phyloP scores from a whole-genome alignment of 441 rosid genomes.

The Pelargonium exstipulatum region DNA sequence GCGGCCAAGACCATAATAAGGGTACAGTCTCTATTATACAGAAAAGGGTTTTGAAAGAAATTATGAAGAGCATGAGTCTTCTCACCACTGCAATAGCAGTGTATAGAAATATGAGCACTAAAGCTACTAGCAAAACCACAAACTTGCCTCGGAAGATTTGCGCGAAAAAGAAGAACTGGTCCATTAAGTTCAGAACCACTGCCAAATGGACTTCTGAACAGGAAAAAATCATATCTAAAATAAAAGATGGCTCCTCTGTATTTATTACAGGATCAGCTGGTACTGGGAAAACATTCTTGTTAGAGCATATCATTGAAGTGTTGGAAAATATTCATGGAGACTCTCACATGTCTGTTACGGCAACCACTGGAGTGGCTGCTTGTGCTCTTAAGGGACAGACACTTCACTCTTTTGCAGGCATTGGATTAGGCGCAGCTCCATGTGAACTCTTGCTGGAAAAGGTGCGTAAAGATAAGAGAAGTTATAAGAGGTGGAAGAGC shows the following conservation, averaged over 20 bases:
- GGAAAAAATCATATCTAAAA: conserved; percentile 17
- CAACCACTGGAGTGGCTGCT: conserved; percentile 40
- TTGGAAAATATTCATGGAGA: conserved; percentile 17
- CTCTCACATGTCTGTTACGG: conserved; percentile 28
- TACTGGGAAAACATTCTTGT: conserved; percentile 34
- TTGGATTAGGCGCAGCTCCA: conserved; percentile 5
- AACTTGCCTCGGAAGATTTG: background rate
- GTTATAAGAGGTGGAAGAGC: conserved; percentile 29
- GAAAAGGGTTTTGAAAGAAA: background rate
- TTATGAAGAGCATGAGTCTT: conserved; percentile 5
- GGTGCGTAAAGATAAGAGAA: conserved; percentile 21
- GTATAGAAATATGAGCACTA: conserved; percentile 15
- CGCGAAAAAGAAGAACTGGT: no score
- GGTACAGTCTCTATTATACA: no score
- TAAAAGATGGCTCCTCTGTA: conserved; percentile 23
- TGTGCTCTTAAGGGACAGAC: conserved; percentile 33
- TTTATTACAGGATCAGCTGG: conserved; percentile 39
- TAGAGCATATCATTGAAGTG: conserved; percentile 15
- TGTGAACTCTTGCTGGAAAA: conserved; percentile 14
- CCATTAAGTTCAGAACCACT: background rate
- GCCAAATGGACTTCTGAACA: conserved; percentile 33
- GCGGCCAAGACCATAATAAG: no score
- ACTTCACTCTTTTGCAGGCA: conserved; percentile 33
- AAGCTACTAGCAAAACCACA: background rate
- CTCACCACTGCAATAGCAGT: conserved; percentile 6